A percentile compares a stretch with the other conserved stretches of the same genome.
These are phyloP conservation scores for Auxenochlorella protothecoides DNA, from an alignment of 139 green algal genomes.

Conservation along the genomic window DNA sequence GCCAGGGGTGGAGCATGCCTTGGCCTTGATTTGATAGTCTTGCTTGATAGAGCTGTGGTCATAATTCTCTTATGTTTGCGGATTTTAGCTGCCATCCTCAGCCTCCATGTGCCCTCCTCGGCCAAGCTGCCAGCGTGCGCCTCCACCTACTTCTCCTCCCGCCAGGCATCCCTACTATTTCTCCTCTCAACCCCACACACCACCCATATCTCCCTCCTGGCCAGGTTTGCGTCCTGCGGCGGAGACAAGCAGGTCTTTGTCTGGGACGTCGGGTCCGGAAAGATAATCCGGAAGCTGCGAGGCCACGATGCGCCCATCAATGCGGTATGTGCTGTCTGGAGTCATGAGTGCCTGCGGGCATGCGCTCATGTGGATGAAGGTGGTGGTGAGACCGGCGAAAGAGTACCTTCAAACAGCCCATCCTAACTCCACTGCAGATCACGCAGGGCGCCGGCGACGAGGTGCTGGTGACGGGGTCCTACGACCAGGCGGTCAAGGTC, in stretches of 20 bases:
- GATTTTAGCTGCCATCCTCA: no score
- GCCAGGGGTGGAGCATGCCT: no score
- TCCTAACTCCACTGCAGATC: conserved; percentile 27
- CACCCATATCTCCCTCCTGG: background rate
- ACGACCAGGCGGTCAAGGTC: conserved; percentile 77
- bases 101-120: background rate
- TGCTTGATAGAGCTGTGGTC: background rate
- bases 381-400: background rate
- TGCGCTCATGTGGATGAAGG: background rate
- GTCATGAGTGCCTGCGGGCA: background rate
- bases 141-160: background rate
- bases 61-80: no score
- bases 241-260: conserved; percentile 79
- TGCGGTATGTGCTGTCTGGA: conserved; percentile 28
- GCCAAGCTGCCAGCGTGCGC: background rate
- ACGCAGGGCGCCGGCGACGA: conserved; percentile 49
- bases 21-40: no score
- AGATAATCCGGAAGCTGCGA: conserved; percentile 71
- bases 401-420: background rate
- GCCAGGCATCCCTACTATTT: no score
- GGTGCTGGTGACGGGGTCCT: conserved; percentile 71
- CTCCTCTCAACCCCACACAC: background rate
- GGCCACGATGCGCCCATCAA: conserved; percentile 82
- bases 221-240: conserved; percentile 73
- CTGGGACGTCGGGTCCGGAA: conserved; percentile 83